phyloP scores from a whole-genome alignment of 1,139 yeast species.

The Keqinozyma sinolaborantium region DNA sequence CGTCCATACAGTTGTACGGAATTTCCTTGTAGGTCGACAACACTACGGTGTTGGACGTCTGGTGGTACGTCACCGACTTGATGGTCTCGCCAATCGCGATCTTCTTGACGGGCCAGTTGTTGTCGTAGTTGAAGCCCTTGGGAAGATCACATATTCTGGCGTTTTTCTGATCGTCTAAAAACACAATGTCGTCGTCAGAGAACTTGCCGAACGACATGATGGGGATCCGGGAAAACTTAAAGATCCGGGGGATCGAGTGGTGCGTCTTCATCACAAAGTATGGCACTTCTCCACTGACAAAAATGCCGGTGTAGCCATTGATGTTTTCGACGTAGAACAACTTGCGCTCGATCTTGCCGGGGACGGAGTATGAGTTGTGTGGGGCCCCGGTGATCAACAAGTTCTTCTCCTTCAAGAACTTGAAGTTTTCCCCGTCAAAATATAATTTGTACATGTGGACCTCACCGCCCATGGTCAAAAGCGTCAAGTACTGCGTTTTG shows the following conservation, averaged over 20 bases:
- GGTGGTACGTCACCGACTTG: constrained; percentile 70
- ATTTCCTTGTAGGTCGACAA: constrained; percentile 61
- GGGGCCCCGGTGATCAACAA: constrained; percentile 67
- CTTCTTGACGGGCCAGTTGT: constrained; percentile 58
- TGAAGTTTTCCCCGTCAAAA: constrained; percentile 47
- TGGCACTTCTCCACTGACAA: constrained; percentile 76
- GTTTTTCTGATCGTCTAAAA: constrained; percentile 66
- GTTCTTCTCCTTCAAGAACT: constrained; percentile 48
- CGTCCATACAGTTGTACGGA: constrained; percentile 68
- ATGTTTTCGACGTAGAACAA: constrained; percentile 58
- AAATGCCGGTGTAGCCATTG: constrained; percentile 57
- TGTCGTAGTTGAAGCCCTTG: constrained; percentile 51
- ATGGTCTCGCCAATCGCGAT: constrained; percentile 61
- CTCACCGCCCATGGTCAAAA: constrained; percentile 80
- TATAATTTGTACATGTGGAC: constrained; percentile 61
- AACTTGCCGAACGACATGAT: constrained; percentile 61
- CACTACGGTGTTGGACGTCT: constrained; percentile 59
- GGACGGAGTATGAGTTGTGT: constrained; percentile 65
- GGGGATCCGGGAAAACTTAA: constrained; percentile 63
- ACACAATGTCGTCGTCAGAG: constrained; percentile 59
- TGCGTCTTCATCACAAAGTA: constrained; percentile 63
- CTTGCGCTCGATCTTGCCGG: constrained; percentile 67
- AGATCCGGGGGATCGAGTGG: constrained; percentile 64
- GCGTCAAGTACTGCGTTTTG: constrained; percentile 57
- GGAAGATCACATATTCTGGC: constrained; percentile 70